Evolutionary conservation across 164 flowering plant species (phyloP), one percentile per base, ranked within the genome.

Genomic region (Chloranthus sessilifolius): DNA sequence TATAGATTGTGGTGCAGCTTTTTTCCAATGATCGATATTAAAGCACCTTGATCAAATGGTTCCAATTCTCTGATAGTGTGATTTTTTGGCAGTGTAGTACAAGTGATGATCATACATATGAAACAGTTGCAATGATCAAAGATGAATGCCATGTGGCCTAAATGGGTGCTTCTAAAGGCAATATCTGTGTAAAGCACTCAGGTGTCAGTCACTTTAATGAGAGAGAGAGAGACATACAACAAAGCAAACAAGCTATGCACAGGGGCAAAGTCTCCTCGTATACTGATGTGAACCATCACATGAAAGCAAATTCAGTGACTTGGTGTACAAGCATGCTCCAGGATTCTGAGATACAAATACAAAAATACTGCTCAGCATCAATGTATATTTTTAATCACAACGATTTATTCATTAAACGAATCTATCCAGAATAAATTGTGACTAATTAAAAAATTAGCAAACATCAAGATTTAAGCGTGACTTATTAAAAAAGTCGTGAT

Each of bases 181-280:
- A n/a, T n/a, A n/a, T n/a, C n/a, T n/a, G n/a, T n/a, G n/a, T n/a
- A n/a, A n/a, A n/a, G n/a, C n/a, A n/a, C n/a, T n/a, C n/a, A n/a
- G n/a, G n/a, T n/a, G n/a, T n/a, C n/a, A n/a, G n/a, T n/a, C n/a
- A n/a, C n/a, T n/a, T n/a, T 7, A 44, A 14, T 44, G 16, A 21
- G 23, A 3, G 15, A 50, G 27, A 26, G 14, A 51, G 45, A 7
- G 37, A 63, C 63, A 61, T 54, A 74, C 74, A 56, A 37, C 8
- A n/a, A 35, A 24, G 43, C 8, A 26, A 55, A 35, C 12, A 34
- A 25, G 29, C 31, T 84, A 90, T 27, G 98, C 95, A 69, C 98
- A 85, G 10, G 96, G 96, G 61, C 98, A 91, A 43, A 87, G 88
- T 70, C 98, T 74, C 76, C 73, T 81, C 6, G 98, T 91, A 65